Base-by-base conservation (phyloP, 1,284 basidiomycete species). In the Vanrija sp. region DNA sequence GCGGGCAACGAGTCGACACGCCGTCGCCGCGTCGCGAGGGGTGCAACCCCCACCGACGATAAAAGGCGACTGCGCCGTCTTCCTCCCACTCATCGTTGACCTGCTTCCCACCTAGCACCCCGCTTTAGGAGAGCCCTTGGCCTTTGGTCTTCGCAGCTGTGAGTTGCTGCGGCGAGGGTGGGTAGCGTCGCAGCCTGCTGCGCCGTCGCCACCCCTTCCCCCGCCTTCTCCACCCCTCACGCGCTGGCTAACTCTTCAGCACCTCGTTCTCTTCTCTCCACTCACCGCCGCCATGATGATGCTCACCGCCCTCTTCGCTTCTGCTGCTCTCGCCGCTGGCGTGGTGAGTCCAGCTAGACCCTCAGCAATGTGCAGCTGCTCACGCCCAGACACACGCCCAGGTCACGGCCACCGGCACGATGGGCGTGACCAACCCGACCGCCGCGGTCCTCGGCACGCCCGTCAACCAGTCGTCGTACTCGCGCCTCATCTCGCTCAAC, bases 401-500 rank as follows among this genome's bases (percentile, higher is more conserved):
- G 62, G 69, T 72, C 47, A 71, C 68, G 49, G 72, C 72, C 43
- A 68, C 65, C 15, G 67, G 67, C 53, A 70, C 71, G 44, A 71
- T 71, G 72, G 73, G 71, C 47, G 47, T 54, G 15, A 72, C 68
- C 59, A 72, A 76, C 68, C 71, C 69, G 24, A 37, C 71, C 19
- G 49, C 56, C 15, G 56, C 74, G 39, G 61, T 68, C 43, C 43
- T 68, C 45, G 68, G 68, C 41, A 71, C 72, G 0, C 24, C 73
- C 18, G 56, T 77, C 65, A 76, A 77, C 66, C 71, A 73, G 57
- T 72, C 71, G 36, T 75, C 73, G 7, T 60, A 63, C 51, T 55
- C 75, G 37, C 71, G 76, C 45, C 67, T 77, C 18, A 27, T 73
- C 20, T 70, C 72, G 18, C 55, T 76, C 54, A 77, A 77, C 68